Base-by-base conservation (phyloP, 306 rosid genomes). In the Benincasa hispida region DNA sequence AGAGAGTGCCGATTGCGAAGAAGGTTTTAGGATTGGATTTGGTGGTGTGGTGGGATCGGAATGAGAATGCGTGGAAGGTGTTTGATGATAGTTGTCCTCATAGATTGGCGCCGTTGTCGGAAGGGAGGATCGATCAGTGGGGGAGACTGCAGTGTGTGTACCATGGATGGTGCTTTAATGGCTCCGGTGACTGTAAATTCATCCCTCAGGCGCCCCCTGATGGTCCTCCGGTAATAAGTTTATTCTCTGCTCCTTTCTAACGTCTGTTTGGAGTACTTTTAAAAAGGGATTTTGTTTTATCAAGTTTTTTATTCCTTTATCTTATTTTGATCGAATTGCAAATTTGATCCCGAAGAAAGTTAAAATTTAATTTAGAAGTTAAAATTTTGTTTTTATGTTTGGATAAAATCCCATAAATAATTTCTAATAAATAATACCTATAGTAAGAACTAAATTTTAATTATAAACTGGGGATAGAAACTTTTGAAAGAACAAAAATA, bases 131-230 rank as follows among this genome's bases (percentile, higher is more conserved):
- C 78, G 98, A 93, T 81, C 94, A 87, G 67, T 87, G 94, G 96
- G 98, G 98, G 2, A 85, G 98, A 69, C 76, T 91, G 80, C 98
- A 91, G 82, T 93, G 98, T 68, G 98, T 93, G n/a, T 93, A 93
- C 62, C 97, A 93, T 82, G 98, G 98, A 47, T 93, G 96, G 97
- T 93, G 98, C 78, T 93, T 93, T 68, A 83, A 87, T 87, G 97
- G 97, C 58, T 76, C 79, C 17, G 79, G 79, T 42, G 88, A 88
- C 41, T 91, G 98, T 82, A 87, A 91, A 74, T 72, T 93, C 77
- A 93, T 93, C 86, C 98, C 97, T 70, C 98, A 93, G 73, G 96
- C 91, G 59, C 91, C 96, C 19, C 83, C 76, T 3, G 90, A 88
- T 22, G 98, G 96, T 72, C 92, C 97, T 84, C 96, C 86, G 87